Evolutionary conservation across 352 stramenopile species (phyloP), one percentile per base, ranked within the genome.

Genomic region (Pythium volutum): DNA sequence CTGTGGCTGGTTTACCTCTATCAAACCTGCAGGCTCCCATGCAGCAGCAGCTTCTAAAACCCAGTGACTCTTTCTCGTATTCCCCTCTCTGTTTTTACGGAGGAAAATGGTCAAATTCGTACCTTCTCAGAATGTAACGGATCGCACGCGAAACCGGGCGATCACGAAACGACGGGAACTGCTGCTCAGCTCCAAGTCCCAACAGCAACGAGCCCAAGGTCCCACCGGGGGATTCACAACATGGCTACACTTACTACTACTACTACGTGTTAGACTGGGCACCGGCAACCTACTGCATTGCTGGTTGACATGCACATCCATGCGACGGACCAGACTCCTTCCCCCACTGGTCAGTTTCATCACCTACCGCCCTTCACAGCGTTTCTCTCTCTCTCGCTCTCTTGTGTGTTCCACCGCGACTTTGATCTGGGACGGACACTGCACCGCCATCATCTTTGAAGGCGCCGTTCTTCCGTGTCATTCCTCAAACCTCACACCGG

Each of bases 331-430:
- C 58, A 65, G 48, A 59, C 29, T n/a, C n/a, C 29, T 4, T 26
- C 25, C 26, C 15, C 22, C 33, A 65, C 53, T 39, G 58, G 58
- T 65, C 58, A 56, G 48, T 65, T 65, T 52, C 55, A 46, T 10
- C n/a, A n/a, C n/a, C n/a, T n/a, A n/a, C n/a, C n/a, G n/a, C 7
- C 18, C 34, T 23, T 25, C 29, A 36, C 26, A 26, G n/a, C n/a
- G n/a, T n/a, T n/a, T n/a, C n/a, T 23, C 25, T 51, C 7, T 22
- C 42, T 29, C 42, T 22, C 29, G 9, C 29, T 33, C 29, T 33
- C 29, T n/a, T n/a, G n/a, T n/a, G 29, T 33, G 29, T 33, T 33
- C 29, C 29, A 33, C 4, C n/a, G n/a, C n/a, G n/a, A n/a, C n/a
- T n/a, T n/a, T n/a, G 29, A 33, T 33, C 29, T 33, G 29, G 29